Evolutionary conservation across 306 rosid species (phyloP).

Genomic region (Pterocarpus macrocarpus): DNA sequence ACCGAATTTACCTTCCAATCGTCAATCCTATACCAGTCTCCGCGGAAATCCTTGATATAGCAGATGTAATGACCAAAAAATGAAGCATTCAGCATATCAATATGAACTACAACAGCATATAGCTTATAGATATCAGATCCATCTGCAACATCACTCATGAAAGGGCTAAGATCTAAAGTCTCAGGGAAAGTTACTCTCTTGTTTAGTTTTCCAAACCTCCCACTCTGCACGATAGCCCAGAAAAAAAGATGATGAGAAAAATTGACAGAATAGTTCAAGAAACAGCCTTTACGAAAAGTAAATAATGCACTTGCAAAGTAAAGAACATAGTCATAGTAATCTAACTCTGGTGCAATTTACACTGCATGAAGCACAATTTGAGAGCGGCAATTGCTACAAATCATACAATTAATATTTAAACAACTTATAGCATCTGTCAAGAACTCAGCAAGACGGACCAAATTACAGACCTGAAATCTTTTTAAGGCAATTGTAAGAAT

Average conservation of each 20-base stretch:
- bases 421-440: constrained; percentile 28
- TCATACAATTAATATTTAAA: not conserved
- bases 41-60: constrained; percentile 73
- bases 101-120: constrained; percentile 84
- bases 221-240: constrained; percentile 65
- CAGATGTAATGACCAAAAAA: constrained; percentile 88
- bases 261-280: constrained; percentile 13
- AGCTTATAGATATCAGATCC: constrained; percentile 70
- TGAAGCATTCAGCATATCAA: constrained; percentile 90
- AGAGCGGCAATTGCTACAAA: constrained; percentile 13
- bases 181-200: constrained; percentile 84
- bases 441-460: constrained; percentile 36
- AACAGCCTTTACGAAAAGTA: not conserved
- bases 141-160: constrained; percentile 75
- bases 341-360: constrained; percentile 29
- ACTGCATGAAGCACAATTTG: constrained; percentile 7
- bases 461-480: constrained; percentile 83
- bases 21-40: constrained; percentile 79
- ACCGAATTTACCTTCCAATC: constrained; percentile 73
- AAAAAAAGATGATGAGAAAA: constrained; percentile 6
- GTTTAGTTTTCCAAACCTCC: constrained; percentile 91
- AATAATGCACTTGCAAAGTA: not conserved
- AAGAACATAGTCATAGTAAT: not conserved
- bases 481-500: constrained; percentile 88
- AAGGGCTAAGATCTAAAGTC: constrained; percentile 77